Evolutionary conservation across 148 eudicot species (phyloP), one percentile per base, ranked within the genome.

Genomic region (Rhododendron williamsianum): DNA sequence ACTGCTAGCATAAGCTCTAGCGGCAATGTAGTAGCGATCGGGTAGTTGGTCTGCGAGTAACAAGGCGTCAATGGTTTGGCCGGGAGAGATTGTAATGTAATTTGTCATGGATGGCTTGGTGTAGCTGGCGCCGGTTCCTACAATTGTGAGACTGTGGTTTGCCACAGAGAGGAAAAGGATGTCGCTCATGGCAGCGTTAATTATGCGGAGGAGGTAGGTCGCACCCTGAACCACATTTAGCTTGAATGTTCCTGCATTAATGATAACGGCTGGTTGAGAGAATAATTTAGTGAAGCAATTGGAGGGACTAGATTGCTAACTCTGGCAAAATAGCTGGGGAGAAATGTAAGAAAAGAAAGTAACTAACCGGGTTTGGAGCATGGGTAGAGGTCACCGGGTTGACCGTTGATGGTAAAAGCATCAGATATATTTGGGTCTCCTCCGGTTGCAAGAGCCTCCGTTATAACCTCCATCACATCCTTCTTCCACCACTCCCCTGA

Each of bases 121-220:
- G 84, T 86, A 88, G 25, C 63, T 54, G 4, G 48, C 90, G 33
- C 83, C 87, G 2, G 84, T 11, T 65, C 88, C 88, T 15, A 88
- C 87, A 23, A 88, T 63, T 2, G 81, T 86, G 35, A 88, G 46
- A 16, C 60, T 43, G 35, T 88, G 90, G 73, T 86, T 41, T 4
- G 90, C 90, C 11, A 88, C 78, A 45, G 72, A 23, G 81, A 88
- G 86, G 84, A 88, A 88, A 19, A 82, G 33, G 43, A 88, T 85
- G 83, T 85, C 80, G 81, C 83, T 86, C 86, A 86, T 83, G 25
- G 74, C 90, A 3, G 87, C 86, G 58, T 88, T 88, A 8, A 88
- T 58, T 71, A 88, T 82, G 27, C 90, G 72, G 36, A 88, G 81
- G 21, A 88, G 45, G 41, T 88, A 85, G 18, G 87, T 85, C 67